phyloP scores from a whole-genome alignment of 2,329 filamentous ascomycete genomes.

The Tolypocladium endophyticum region DNA sequence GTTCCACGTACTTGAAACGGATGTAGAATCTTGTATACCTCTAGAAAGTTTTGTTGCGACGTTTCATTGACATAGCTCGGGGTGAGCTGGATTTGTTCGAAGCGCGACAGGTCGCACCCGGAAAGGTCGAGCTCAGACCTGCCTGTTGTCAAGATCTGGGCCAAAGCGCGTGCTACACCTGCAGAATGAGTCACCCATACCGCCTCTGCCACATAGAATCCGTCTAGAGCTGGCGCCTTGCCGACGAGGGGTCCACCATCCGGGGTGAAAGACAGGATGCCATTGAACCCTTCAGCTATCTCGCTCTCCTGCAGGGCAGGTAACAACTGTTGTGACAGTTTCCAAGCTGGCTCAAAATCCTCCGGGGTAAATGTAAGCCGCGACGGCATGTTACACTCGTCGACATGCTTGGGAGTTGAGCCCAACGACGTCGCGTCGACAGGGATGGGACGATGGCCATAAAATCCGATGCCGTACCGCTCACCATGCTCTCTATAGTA shows the following conservation, averaged over 20 bases:
- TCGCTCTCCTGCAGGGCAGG: conserved; percentile 38
- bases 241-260: conserved; percentile 52
- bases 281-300: conserved; percentile 52
- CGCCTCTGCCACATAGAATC: conserved; percentile 54
- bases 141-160: conserved; percentile 46
- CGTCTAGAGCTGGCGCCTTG: conserved; percentile 44
- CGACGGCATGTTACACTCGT: conserved; percentile 53
- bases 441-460: conserved; percentile 52
- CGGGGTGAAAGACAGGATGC: conserved; percentile 56
- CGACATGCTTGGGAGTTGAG: conserved; percentile 38
- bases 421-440: conserved; percentile 44
- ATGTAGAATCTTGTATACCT: conserved; percentile 55
- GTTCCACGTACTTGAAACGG: conserved; percentile 46
- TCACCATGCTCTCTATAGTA: conserved; percentile 58
- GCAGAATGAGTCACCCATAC: conserved; percentile 59
- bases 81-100: conserved; percentile 49
- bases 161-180: conserved; percentile 49
- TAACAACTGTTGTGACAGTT: conserved; percentile 41
- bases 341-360: conserved; percentile 52
- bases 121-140: conserved; percentile 43
- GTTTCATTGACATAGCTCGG: conserved; percentile 47
- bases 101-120: conserved; percentile 49
- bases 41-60: conserved; percentile 49
- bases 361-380: conserved; percentile 47
- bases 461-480: conserved; percentile 52